Percentiles rank a stretch among this genome's conserved stretches.
These are phyloP conservation scores for Keithomyces neogunnii DNA, from an alignment of 2,329 filamentous ascomycete genomes.

Conservation along the genomic window DNA sequence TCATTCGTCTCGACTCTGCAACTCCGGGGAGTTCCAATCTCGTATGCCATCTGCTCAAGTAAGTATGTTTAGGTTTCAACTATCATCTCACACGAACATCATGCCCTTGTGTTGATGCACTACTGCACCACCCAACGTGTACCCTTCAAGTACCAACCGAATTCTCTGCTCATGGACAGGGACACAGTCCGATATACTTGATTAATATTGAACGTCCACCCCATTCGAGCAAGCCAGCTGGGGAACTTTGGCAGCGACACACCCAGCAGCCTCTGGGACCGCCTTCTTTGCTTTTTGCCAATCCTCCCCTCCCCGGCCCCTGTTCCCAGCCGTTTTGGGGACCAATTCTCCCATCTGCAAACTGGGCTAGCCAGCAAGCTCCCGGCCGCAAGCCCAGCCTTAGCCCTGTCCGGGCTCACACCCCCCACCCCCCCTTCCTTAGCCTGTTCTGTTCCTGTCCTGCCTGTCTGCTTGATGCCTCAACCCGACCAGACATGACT, in stretches of 20 bases:
- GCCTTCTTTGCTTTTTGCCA: slow-evolving; percentile 4
- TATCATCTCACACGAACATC: too few species aligned
- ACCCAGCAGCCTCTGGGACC: slow-evolving; percentile 8
- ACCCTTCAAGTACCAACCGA: too few species aligned
- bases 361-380: slow-evolving; percentile 14
- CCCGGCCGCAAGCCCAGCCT: slow-evolving; percentile 20
- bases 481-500: slow-evolving; percentile 6
- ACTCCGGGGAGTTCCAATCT: neutral
- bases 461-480: slow-evolving; percentile 9
- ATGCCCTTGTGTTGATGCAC: too few species aligned
- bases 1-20: neutral
- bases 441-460: neutral
- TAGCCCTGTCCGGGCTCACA: slow-evolving; percentile 11
- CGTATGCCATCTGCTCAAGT: too few species aligned
- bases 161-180: too few species aligned
- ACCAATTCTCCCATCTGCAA: slow-evolving; percentile 4
- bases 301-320: slow-evolving; percentile 5
- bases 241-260: slow-evolving; percentile 2
- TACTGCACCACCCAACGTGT: too few species aligned
- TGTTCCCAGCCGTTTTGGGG: slow-evolving; percentile 7
- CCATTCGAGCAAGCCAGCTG: too few species aligned
- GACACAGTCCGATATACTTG: too few species aligned
- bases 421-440: neutral
- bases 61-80: too few species aligned
- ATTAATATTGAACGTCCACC: too few species aligned